Percentiles rank a stretch among this genome's conserved stretches.
These are phyloP conservation scores for Mycosphaerella arachidis DNA, from an alignment of 2,329 filamentous ascomycete species.

Conservation along the genomic window DNA sequence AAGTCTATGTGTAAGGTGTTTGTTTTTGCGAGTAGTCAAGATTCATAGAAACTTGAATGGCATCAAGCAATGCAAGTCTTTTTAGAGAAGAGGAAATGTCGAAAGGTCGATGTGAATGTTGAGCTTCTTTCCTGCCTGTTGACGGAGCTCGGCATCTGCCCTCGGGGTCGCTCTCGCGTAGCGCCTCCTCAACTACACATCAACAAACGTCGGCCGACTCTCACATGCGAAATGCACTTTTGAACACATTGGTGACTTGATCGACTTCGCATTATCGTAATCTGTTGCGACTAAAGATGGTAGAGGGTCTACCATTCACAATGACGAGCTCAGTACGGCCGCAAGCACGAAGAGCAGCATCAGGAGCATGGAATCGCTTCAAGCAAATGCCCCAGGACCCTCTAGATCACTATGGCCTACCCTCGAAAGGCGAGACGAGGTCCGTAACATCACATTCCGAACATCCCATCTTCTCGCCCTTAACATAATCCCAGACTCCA, in stretches of 20 bases:
- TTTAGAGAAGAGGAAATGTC: neutral
- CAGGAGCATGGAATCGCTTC: constrained; percentile 64
- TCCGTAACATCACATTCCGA: constrained; percentile 36
- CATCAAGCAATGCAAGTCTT: neutral
- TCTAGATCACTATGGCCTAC: constrained; percentile 75
- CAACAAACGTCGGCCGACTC: neutral
- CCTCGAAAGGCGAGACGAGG: constrained; percentile 87
- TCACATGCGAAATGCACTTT: neutral
- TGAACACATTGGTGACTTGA: neutral
- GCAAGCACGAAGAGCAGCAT: constrained; percentile 36
- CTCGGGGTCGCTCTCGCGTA: neutral
- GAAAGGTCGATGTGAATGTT: neutral
- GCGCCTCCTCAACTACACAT: neutral
- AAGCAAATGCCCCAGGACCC: constrained; percentile 72
- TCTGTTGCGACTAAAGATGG: neutral
- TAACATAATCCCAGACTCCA: constrained; percentile 36
- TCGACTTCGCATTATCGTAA: neutral
- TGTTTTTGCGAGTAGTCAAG: neutral
- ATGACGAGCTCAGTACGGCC: constrained; percentile 25
- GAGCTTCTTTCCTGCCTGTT: neutral
- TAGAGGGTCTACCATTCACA: neutral
- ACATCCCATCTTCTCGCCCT: neutral
- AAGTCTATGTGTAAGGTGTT: neutral
- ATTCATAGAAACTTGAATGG: neutral
- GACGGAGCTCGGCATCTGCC: neutral